phyloP scores from a whole-genome alignment of 306 rosid species.

The Styphnolobium japonicum region DNA sequence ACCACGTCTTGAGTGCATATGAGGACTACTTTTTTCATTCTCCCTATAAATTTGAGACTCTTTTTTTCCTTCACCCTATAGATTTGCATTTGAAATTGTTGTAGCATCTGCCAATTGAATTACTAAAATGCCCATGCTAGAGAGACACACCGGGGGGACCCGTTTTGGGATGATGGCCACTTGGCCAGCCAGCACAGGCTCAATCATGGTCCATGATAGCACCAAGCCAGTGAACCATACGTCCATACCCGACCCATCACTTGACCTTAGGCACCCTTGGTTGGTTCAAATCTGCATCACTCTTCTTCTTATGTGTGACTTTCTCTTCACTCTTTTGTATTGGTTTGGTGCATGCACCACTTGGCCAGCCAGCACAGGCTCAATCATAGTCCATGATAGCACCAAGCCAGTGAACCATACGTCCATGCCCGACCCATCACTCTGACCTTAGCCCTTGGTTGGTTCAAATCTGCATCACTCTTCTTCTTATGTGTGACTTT shows the following conservation, averaged over 20 bases:
- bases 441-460: conserved; percentile 11
- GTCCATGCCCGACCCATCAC: conserved; percentile 3
- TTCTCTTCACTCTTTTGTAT: not conserved
- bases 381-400: conserved; percentile 23
- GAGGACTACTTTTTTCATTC: no score
- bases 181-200: not conserved
- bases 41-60: no score
- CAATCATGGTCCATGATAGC: conserved; percentile 24
- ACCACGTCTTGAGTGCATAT: no score
- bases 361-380: not conserved
- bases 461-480: not conserved
- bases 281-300: no score
- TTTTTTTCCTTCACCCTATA: not conserved
- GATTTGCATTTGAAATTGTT: not conserved
- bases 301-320: not conserved
- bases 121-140: not conserved
- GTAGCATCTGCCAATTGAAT: not conserved
- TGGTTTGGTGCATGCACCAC: conserved; percentile 8
- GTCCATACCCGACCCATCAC: not conserved
- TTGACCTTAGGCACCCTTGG: no score
- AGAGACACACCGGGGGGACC: not conserved
- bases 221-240: conserved; percentile 1
- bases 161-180: not conserved
- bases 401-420: not conserved
- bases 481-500: not conserved